Evolutionary conservation across 345 rosid species (phyloP).

Genomic region (Arabidopsis arenosa): DNA sequence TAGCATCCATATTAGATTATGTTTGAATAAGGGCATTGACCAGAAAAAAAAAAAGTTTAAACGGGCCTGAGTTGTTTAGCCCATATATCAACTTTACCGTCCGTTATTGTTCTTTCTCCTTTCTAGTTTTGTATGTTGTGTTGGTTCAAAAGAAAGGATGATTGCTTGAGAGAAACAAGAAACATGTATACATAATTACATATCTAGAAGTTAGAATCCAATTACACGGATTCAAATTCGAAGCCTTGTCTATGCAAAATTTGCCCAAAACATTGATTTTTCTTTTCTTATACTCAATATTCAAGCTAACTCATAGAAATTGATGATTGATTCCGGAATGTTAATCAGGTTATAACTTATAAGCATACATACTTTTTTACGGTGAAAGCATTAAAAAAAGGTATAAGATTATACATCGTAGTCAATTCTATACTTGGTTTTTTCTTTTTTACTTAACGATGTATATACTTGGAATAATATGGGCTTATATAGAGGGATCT

Average conservation of each 20-base stretch:
- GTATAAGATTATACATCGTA: not conserved
- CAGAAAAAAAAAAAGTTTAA: not conserved
- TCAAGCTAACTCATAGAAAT: not conserved
- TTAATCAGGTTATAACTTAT: not conserved
- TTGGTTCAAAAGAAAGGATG: constrained; percentile 2
- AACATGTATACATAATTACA: too few species aligned
- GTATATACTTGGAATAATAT: not conserved
- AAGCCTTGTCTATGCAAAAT: not conserved
- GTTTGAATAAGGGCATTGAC: too few species aligned
- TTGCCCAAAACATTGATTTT: not conserved
- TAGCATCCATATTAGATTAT: too few species aligned
- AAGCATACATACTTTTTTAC: not conserved
- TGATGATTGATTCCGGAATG: not conserved
- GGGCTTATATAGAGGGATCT: not conserved
- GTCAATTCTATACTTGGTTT: not conserved
- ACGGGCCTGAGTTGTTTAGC: not conserved
- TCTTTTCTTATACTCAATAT: not conserved
- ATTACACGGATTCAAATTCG: not conserved
- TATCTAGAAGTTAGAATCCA: too few species aligned
- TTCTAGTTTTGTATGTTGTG: too few species aligned
- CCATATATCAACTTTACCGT: not conserved
- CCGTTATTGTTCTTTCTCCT: not conserved
- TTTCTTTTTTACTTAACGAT: not conserved
- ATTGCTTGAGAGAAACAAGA: constrained; percentile 19
- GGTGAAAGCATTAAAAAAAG: not conserved